Base-by-base conservation (phyloP, 345 rosid species). In the Rhizophora mangle region DNA sequence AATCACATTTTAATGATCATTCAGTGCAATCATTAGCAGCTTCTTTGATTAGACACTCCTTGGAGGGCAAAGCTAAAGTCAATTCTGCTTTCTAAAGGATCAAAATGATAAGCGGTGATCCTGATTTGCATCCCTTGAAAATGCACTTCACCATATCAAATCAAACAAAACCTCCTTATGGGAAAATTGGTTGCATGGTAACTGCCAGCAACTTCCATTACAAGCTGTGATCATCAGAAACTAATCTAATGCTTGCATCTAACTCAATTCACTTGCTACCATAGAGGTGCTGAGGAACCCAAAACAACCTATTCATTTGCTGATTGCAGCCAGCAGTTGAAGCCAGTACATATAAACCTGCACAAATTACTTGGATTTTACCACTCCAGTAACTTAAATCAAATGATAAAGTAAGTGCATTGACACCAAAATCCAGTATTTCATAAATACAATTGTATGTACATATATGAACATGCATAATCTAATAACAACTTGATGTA, bases 221-320 rank as follows among this genome's bases (percentile, higher is more conserved):
- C 65, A 46, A 67, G 67, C 58, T 64, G 73, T 61, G 52, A 68
- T 70, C 56, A 24, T 60, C 61, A 63, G 70, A 76, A 58, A 70
- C 51, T 78, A 78, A 76, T 72, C 68, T 22, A 69, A 69, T 20
- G 39, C 63, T 63, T 68, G 71, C 47, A 60, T 21, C 63, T 62
- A 68, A 69, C 60, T 67, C 60, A 20, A 62, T 70, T 58, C n/a
- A 52, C 64, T 32, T 18, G 22, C 68, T 29, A 63, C 43, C 36
- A 24, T 20, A 51, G 27, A 36, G 37, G n/a, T 54, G 63, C 27
- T 24, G 52, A 36, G 21, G 46, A 39, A 37, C 61, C 72, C 74
- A 55, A 22, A 62, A 53, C 16, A 15, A 34, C 63, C 53, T 51
- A 60, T 7, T 65, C 62, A 74, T 78, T 72, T 60, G 63, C 64